Evolutionary conservation across 208 protist species (phyloP).

Genomic region (Crithidia sp.): DNA sequence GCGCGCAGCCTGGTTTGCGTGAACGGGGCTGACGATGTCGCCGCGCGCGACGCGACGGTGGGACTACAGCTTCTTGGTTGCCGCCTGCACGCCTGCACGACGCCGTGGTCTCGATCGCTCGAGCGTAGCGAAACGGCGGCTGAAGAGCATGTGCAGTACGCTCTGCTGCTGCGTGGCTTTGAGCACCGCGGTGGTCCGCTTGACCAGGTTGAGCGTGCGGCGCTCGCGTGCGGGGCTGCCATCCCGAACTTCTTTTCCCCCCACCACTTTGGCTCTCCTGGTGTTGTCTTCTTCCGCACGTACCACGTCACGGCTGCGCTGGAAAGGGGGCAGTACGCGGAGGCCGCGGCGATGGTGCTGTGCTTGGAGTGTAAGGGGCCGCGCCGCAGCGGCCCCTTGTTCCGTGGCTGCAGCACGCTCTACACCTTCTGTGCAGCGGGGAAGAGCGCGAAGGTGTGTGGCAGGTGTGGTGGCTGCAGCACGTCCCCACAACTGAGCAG

Average conservation of each 20-base stretch:
- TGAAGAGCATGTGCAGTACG: slow-evolving; percentile 64
- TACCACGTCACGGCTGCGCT: slow-evolving; percentile 73
- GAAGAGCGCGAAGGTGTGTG: slow-evolving; percentile 67
- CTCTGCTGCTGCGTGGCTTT: slow-evolving; percentile 68
- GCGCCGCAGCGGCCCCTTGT: not conserved
- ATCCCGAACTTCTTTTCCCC: slow-evolving; percentile 83
- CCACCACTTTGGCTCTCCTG: slow-evolving; percentile 57
- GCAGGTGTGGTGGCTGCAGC: slow-evolving; percentile 46
- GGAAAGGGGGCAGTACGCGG: slow-evolving; percentile 41
- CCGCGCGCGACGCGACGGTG: not conserved
- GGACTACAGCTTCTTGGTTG: slow-evolving; percentile 34
- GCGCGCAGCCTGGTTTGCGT: slow-evolving; percentile 27
- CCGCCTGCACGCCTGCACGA: slow-evolving; percentile 20
- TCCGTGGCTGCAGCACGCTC: slow-evolving; percentile 20
- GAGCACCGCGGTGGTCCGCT: slow-evolving; percentile 25
- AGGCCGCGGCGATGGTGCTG: slow-evolving; percentile 67
- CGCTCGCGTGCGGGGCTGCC: slow-evolving; percentile 24
- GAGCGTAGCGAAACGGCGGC: not conserved
- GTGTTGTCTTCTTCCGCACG: slow-evolving; percentile 56
- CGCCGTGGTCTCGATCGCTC: not conserved
- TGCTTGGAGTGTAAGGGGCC: slow-evolving; percentile 31
- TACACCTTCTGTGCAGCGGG: slow-evolving; percentile 41
- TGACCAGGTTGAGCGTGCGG: slow-evolving; percentile 42
- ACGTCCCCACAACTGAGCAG: slow-evolving; percentile 41
- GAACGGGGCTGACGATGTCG: slow-evolving; percentile 15